Percentiles rank a stretch among this genome's conserved stretches.
Evolutionary conservation across 306 rosid species (phyloP).

Genomic region (Hippophae rhamnoides): DNA sequence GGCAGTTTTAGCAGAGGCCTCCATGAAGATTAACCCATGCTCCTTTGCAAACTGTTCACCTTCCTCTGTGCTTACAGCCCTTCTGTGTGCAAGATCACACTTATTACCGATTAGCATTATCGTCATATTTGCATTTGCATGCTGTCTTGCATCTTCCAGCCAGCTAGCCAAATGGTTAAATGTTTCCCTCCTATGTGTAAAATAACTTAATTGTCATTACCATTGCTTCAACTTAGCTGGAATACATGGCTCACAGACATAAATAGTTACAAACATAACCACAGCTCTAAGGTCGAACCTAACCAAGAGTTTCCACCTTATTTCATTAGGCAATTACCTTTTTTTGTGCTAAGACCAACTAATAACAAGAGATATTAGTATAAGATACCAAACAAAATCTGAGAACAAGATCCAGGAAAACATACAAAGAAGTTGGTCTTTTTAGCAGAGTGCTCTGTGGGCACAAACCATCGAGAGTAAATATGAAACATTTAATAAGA

Average conservation of each 20-base stretch:
- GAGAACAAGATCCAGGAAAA: not conserved
- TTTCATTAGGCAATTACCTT: too few species aligned
- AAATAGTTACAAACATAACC: not conserved
- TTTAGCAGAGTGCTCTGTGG: not conserved
- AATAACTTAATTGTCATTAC: constrained; percentile 8
- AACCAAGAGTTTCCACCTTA: not conserved
- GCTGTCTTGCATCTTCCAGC: constrained; percentile 99
- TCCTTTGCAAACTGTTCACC: constrained; percentile 99
- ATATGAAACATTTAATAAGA: too few species aligned
- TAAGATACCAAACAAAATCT: not conserved
- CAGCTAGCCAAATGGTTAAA: constrained; percentile 98
- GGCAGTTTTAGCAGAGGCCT: constrained; percentile 97
- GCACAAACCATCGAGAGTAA: not conserved
- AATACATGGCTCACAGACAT: not conserved
- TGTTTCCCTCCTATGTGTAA: constrained; percentile 78
- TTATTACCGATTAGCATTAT: constrained; percentile 92
- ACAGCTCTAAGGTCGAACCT: not conserved
- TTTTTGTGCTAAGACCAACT: not conserved
- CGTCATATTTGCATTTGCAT: constrained; percentile 97
- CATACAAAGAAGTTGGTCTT: not conserved
- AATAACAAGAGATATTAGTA: not conserved
- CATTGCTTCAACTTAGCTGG: constrained; percentile 4
- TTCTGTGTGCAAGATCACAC: constrained; percentile 92
- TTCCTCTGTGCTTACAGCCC: constrained; percentile 99
- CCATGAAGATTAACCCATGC: constrained; percentile 91